Evolutionary conservation across 345 rosid species (phyloP), one percentile per base, ranked within the genome.

Genomic region (Eucalyptus victrix): DNA sequence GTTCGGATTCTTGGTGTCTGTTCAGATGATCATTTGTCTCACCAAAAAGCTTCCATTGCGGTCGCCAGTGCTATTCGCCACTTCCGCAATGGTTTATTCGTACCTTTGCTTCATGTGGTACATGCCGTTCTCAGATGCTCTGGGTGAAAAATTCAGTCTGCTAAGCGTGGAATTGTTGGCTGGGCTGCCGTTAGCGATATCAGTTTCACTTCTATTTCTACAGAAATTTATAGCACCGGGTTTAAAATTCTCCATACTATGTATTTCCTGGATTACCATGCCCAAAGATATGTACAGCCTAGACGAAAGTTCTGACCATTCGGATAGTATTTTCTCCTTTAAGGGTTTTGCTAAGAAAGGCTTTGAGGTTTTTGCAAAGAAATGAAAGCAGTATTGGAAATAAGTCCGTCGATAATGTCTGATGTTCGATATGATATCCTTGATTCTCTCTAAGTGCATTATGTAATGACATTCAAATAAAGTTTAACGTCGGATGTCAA

Each of bases 111-210:
- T 34, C 14, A 18, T 18, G 80, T 69, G 80, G 13, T 69, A 69
- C 44, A 34, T 69, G 44, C 80, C 44, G 4, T 69, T 9, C 80
- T 69, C 44, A 5, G 26, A 69, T 9, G 23, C 44, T 0, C 26
- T 69, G 26, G 44, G 44, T 18, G 8, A 69, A 34, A 69, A 69
- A 34, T 5, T 69, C 80, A 69, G 44, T 34, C 44, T 69, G 80
- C 5, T 18, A 5, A 69, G 80, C 2, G 80, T 1, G 0, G 14
- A 5, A 18, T 9, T 69, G 44, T 69, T 69, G 21, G 26, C 0
- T 0, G 8, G 0, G 26, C 80, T 69, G 44, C 80, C 80, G 14
- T 1, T 69, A 0, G 1, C 0, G 44, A 69, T 69, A 34, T 18
- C 26, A 18, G 0, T 18, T 69, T 0, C 0, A 0, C 26, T 69